phyloP scores from a whole-genome alignment of 1,284 basidiomycete genomes.

The Erythrobasidium hasegawianum region DNA sequence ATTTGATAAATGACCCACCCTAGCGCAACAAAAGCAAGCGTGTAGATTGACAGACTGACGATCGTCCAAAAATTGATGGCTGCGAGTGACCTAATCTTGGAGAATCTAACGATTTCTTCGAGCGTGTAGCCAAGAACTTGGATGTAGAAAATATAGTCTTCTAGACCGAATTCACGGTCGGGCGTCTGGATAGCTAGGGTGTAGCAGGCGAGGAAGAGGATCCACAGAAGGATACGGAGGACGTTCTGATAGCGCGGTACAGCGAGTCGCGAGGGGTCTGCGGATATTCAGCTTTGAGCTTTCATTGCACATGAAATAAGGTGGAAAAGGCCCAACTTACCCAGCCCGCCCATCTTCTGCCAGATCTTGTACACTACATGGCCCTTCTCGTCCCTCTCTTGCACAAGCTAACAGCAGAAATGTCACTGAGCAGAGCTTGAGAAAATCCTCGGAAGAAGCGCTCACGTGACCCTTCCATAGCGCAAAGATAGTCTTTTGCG shows the following conservation, averaged over 20 bases:
- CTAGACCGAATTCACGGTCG: slow-evolving; percentile 43
- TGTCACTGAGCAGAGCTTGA: too few species aligned
- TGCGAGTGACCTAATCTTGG: slow-evolving; percentile 57
- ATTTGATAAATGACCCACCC: slow-evolving; percentile 14
- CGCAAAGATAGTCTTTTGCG: slow-evolving; percentile 58
- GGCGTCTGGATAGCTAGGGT: slow-evolving; percentile 44
- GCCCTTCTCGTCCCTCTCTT: slow-evolving; percentile 31
- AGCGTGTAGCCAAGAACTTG: slow-evolving; percentile 43
- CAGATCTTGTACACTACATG: slow-evolving; percentile 35
- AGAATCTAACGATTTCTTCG: slow-evolving; percentile 53
- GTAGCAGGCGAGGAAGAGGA: slow-evolving; percentile 77
- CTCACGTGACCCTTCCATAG: slow-evolving; percentile 41
- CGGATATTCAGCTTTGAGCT: slow-evolving; percentile 53
- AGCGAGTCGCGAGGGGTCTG: slow-evolving; percentile 72
- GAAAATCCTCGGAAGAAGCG: background rate
- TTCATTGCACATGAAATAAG: too few species aligned
- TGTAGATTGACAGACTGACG: slow-evolving; percentile 67
- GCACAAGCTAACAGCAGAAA: slow-evolving; percentile 15
- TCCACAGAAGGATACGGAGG: slow-evolving; percentile 65
- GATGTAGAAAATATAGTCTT: slow-evolving; percentile 38
- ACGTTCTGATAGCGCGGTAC: slow-evolving; percentile 66
- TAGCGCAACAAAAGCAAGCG: slow-evolving; percentile 68
- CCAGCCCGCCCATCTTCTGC: slow-evolving; percentile 48
- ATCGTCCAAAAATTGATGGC: slow-evolving; percentile 78
- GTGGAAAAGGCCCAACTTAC: slow-evolving; percentile 56